Percentiles rank a stretch among this genome's conserved stretches.
Conservation (phyloP, 2,329 filamentous ascomycete genomes). For the Neocatenulostroma microsporum region DNA sequence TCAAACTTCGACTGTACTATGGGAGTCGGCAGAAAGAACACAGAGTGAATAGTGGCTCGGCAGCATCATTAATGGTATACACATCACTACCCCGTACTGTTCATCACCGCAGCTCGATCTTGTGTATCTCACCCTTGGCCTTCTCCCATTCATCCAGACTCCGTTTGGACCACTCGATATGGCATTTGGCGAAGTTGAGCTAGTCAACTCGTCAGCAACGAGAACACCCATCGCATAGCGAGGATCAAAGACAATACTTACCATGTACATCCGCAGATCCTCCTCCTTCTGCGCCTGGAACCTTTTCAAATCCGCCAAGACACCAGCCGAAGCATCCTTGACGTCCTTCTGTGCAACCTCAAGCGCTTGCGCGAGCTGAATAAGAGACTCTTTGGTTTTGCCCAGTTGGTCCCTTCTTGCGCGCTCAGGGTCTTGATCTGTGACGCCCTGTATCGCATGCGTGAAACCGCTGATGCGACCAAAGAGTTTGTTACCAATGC, state of each 20-base stretch:
- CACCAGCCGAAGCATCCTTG: constrained; percentile 80
- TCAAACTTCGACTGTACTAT: no score
- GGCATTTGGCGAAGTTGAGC: constrained; percentile 86
- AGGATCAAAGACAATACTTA: constrained; percentile 41
- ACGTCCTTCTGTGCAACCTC: constrained; percentile 85
- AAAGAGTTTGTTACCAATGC: constrained; percentile 90
- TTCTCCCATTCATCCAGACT: constrained; percentile 90
- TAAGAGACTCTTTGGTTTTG: constrained; percentile 84
- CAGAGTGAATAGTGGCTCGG: no score
- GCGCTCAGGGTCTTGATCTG: constrained; percentile 89
- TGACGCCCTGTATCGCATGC: constrained; percentile 91
- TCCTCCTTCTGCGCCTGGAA: constrained; percentile 96
- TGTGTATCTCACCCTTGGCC: constrained; percentile 75
- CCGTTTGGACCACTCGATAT: constrained; percentile 90
- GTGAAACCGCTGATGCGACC: constrained; percentile 87
- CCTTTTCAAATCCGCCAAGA: constrained; percentile 79
- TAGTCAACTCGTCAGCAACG: constrained; percentile 31
- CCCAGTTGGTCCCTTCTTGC: constrained; percentile 89
- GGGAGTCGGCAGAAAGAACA: no score
- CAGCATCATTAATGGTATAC: no score
- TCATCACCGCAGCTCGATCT: constrained; percentile 61
- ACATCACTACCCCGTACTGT: no score
- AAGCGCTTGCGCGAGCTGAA: constrained; percentile 81
- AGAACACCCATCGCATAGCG: neutral
- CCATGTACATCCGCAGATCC: constrained; percentile 91